Base-by-base conservation (phyloP, 495 filamentous ascomycete species). In the Tetracladium setigerum region DNA sequence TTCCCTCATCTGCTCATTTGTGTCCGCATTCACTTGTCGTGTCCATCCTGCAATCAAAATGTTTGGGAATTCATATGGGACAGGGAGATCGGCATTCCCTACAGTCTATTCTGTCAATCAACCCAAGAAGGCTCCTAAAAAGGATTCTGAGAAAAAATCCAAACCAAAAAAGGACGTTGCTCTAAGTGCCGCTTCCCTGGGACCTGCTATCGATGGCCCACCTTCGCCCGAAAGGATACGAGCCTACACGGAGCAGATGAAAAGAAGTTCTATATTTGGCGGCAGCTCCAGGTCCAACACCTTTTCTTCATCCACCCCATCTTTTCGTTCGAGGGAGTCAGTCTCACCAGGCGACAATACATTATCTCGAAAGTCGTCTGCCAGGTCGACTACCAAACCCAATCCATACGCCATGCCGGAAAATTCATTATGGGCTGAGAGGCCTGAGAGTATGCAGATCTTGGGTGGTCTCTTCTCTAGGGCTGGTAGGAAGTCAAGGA, bases 211-310 rank as follows among this genome's bases (percentile, higher is more conserved):
- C 37, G 70, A 76, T 47, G 70, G 69, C 32, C 75, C 73, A 30
- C 73, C 74, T 12, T 77, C 75, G 5, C 72, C 75, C 41, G 70
- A 75, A 53, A 65, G 66, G 42, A 67, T 77, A 51, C 72, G 75
- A 43, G 67, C 69, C 19, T 62, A 76, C 27, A 73, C 62, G 50
- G 67, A 69, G 50, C 66, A 71, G 52, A 67, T 73, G 62, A 74
- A 68, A 58, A 64, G 67, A 42, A 62, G 65, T 5, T 72, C 71
- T 27, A 63, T 54, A 35, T 53, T 61, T 44, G 10, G 14, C 7
- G 54, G 52, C 32, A 54, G 47, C 27, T 58, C 50, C 15, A 69
- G 53, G 67, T 71, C 50, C 58, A 58, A 41, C 63, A 74, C 60
- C 52, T 65, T 44, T 65, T 68, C 40, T 57, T 67, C 46, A 0